phyloP scores from a whole-genome alignment of 2,329 filamentous ascomycete genomes.

The Alternaria ethzedia region DNA sequence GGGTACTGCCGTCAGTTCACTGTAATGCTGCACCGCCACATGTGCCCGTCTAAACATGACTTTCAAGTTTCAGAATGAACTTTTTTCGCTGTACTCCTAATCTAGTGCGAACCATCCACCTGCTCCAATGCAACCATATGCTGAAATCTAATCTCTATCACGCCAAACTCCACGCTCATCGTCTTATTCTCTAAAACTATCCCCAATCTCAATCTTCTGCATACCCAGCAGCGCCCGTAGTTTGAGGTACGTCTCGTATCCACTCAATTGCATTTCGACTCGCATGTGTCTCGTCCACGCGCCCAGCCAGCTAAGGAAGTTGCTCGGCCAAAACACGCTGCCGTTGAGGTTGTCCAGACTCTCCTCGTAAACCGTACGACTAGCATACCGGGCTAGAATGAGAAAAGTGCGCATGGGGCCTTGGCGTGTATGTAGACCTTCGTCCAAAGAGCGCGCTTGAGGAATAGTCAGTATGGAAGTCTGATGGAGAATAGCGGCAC shows the following conservation, averaged over 20 bases:
- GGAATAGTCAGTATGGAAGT: slow-evolving; percentile 13
- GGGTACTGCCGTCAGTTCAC: neutral
- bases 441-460: slow-evolving; percentile 81
- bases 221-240: slow-evolving; percentile 59
- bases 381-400: slow-evolving; percentile 69
- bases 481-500: neutral
- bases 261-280: slow-evolving; percentile 63
- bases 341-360: slow-evolving; percentile 59
- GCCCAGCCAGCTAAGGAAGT: slow-evolving; percentile 57
- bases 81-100: neutral
- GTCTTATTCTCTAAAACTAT: slow-evolving; percentile 23
- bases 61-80: neutral
- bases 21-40: neutral
- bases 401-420: slow-evolving; percentile 68
- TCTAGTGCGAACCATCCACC: neutral
- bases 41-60: neutral
- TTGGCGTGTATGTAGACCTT: slow-evolving; percentile 78
- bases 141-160: slow-evolving; percentile 2
- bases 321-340: slow-evolving; percentile 60
- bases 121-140: neutral
- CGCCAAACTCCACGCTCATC: neutral
- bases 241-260: slow-evolving; percentile 65
- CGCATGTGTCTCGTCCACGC: slow-evolving; percentile 62
- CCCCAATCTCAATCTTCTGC: slow-evolving; percentile 30
- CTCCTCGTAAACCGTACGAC: slow-evolving; percentile 67